phyloP scores from a whole-genome alignment of 164 flowering plant genomes.

The Euptelea pleiosperma region DNA sequence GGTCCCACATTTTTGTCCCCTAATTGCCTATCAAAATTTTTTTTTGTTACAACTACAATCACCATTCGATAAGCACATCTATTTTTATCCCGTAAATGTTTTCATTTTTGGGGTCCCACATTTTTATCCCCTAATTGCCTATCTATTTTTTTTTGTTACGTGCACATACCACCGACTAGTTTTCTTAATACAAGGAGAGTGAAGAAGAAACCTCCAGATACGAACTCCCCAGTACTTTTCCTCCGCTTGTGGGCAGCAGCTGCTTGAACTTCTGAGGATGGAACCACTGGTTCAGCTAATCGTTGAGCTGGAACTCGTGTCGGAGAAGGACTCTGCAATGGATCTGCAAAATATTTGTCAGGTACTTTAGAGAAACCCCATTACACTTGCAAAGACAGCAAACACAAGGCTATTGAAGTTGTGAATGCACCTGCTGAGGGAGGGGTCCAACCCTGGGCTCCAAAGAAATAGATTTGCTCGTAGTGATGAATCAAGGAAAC shows the following conservation, averaged over 20 bases:
- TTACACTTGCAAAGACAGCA: neutral
- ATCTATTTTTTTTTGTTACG: too few species aligned
- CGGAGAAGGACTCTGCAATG: slow-evolving; percentile 29
- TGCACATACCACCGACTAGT: neutral
- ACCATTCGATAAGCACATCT: too few species aligned
- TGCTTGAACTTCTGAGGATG: slow-evolving; percentile 30
- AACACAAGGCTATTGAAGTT: neutral
- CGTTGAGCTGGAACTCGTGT: slow-evolving; percentile 23
- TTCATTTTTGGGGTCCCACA: too few species aligned
- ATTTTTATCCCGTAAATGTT: too few species aligned
- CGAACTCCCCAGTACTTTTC: slow-evolving; percentile 20
- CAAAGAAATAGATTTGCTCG: slow-evolving; percentile 79
- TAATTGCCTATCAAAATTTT: too few species aligned
- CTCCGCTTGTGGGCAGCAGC: slow-evolving; percentile 24
- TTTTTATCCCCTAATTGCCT: too few species aligned
- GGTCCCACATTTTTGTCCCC: too few species aligned
- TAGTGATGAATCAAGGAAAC: slow-evolving; percentile 70
- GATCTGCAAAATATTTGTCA: slow-evolving; percentile 29
- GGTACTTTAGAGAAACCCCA: neutral
- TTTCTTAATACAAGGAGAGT: neutral
- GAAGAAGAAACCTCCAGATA: slow-evolving; percentile 35
- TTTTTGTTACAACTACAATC: too few species aligned
- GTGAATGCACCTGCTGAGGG: slow-evolving; percentile 34
- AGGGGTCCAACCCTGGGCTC: slow-evolving; percentile 52
- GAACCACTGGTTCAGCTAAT: slow-evolving; percentile 14